Evolutionary conservation across 2,329 filamentous ascomycete genomes (phyloP), one percentile per base, ranked within the genome.

Genomic region (Colletotrichum sp.): DNA sequence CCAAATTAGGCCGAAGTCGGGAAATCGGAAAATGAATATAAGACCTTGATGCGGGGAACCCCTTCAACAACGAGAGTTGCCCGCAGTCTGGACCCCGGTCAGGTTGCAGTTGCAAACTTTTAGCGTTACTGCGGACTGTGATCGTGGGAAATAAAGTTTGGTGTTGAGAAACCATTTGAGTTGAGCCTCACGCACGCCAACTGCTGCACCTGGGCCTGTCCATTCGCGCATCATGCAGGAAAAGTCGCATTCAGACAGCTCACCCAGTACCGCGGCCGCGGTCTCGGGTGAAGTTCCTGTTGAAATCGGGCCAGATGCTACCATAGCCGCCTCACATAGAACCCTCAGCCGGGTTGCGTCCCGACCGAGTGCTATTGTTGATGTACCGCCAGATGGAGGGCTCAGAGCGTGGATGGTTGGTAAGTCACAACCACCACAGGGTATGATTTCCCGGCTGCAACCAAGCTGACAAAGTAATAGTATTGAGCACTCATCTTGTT

Each of bases 321-420:
- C 24, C 32, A 52, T 7, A 5, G 21, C 4, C 1, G 8, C 34
- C 7, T 61, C 61, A 2, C 13, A n/a, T 28, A 16, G 18, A 9
- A 72, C 63, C 5, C 72, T 88, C 12, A 88, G 86, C 77, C 80
- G 83, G 18, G 84, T 85, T 8, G 86, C 84, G 24, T 85, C 86
- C 2, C 85, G 82, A 30, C 85, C 85, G 2, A 86, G 82, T 66
- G 80, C 82, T 70, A 84, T 87, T 58, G 86, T 86, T 0, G 86
- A 86, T 0, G 87, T 89, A 21, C 88, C 89, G 0, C 89, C 89
- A 0, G 88, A 91, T 34, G 89, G 89, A 5, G 89, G 89, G 0
- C 78, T 80, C 67, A 78, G 81, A 28, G 89, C 89, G 1, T 91
- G 89, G 89, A 77, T 84, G 6, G 83, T 83, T 16, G 86, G 87